phyloP scores from a whole-genome alignment of 2,329 filamentous ascomycete genomes.

The Thermomyces lanuginosus region DNA sequence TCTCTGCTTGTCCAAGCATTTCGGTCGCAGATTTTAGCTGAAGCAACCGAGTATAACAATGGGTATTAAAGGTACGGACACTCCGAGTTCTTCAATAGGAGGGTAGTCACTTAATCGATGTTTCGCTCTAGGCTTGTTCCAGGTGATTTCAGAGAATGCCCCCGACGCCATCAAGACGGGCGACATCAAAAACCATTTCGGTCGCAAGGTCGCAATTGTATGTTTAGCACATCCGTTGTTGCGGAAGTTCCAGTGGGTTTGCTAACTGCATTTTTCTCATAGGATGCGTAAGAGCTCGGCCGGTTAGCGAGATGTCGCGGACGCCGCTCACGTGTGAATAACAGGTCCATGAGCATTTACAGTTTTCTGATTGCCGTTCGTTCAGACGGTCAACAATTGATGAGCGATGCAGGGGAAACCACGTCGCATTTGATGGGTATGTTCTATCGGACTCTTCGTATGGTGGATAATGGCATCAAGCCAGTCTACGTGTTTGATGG shows the following conservation, averaged over 20 bases:
- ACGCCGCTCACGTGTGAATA: slow-evolving; percentile 1
- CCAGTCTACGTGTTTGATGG: slow-evolving; percentile 97
- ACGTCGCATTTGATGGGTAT: slow-evolving; percentile 98
- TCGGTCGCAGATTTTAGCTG: no score
- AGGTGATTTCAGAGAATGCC: slow-evolving; percentile 77
- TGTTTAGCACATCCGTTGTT: slow-evolving; percentile 21
- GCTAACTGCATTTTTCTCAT: slow-evolving; percentile 7
- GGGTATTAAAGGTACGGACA: slow-evolving; percentile 35
- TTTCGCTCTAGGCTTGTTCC: slow-evolving; percentile 46
- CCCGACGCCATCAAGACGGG: slow-evolving; percentile 92
- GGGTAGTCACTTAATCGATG: no score
- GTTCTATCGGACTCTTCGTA: slow-evolving; percentile 96
- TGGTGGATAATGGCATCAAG: slow-evolving; percentile 98
- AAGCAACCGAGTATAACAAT: slow-evolving; percentile 15
- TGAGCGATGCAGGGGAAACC: slow-evolving; percentile 85
- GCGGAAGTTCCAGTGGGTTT: not conserved
- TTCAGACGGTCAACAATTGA: slow-evolving; percentile 90
- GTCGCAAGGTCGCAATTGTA: slow-evolving; percentile 94
- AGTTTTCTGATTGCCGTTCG: slow-evolving; percentile 96
- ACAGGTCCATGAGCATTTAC: slow-evolving; percentile 93
- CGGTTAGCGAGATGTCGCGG: no score
- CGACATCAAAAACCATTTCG: slow-evolving; percentile 98
- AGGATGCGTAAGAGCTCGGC: slow-evolving; percentile 40
- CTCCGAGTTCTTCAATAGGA: no score
- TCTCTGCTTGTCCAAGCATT: no score